phyloP scores from a whole-genome alignment of 441 rosid species.

The Jatropha multifida region DNA sequence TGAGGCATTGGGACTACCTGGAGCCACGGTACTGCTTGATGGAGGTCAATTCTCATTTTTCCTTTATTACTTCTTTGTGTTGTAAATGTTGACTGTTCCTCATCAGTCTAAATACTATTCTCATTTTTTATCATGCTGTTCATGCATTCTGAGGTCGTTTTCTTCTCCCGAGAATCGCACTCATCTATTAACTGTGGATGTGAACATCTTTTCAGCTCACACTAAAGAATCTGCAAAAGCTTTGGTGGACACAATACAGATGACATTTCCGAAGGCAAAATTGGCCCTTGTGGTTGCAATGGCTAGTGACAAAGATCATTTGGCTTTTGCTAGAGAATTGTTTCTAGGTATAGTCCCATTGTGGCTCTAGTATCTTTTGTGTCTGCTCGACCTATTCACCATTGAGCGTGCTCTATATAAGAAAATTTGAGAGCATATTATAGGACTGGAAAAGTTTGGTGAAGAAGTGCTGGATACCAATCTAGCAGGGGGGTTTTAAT shows the following conservation, averaged over 20 bases:
- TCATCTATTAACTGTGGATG: constrained; percentile 7
- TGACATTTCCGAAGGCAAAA: constrained; percentile 49
- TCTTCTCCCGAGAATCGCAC: background rate
- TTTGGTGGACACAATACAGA: constrained; percentile 54
- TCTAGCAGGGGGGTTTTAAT: background rate
- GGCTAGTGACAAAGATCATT: constrained; percentile 89
- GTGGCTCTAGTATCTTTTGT: background rate
- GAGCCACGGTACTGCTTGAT: constrained; percentile 74
- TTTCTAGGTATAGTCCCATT: constrained; percentile 45
- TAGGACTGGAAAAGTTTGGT: background rate
- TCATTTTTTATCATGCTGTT: background rate
- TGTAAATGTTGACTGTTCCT: background rate
- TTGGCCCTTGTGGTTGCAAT: constrained; percentile 72
- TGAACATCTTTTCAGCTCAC: constrained; percentile 55
- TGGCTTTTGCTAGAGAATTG: constrained; percentile 76
- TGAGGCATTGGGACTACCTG: constrained; percentile 53
- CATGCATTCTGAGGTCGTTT: background rate
- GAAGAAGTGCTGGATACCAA: background rate
- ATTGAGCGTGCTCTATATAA: background rate
- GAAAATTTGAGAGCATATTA: background rate
- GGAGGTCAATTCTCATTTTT: constrained; percentile 51
- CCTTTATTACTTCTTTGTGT: constrained; percentile 5
- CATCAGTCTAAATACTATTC: background rate
- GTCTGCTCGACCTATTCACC: background rate
- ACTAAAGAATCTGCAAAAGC: constrained; percentile 87